Conservation (phyloP, 2,329 filamentous ascomycete genomes). For the Sporothrix variecibatus region DNA sequence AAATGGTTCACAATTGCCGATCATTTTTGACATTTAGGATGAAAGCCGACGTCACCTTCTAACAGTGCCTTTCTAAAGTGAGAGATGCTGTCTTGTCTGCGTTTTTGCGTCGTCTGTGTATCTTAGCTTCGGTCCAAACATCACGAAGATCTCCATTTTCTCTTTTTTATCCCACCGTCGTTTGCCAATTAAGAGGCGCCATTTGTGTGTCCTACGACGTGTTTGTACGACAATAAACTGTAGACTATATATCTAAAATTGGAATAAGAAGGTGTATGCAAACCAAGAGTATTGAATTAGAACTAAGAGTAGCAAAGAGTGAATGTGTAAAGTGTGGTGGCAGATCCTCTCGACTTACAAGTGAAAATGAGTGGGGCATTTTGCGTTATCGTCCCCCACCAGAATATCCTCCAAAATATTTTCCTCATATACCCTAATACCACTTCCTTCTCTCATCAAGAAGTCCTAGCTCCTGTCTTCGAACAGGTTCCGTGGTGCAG, state of each 20-base stretch:
- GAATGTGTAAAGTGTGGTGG: not conserved
- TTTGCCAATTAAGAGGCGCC: not conserved
- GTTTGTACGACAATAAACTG: not conserved
- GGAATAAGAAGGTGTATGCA: not conserved
- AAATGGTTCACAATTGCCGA: not conserved
- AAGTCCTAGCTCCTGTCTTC: constrained; percentile 29
- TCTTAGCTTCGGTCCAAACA: not conserved
- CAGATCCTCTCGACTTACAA: not conserved
- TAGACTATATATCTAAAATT: not conserved
- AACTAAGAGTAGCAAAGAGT: not conserved
- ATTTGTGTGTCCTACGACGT: not conserved
- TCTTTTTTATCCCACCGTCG: not conserved
- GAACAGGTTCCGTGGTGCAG: constrained; percentile 33
- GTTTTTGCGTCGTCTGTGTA: not conserved
- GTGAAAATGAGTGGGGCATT: not conserved
- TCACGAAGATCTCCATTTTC: not conserved
- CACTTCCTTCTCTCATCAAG: not conserved
- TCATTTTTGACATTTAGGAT: not conserved
- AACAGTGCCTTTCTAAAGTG: not conserved
- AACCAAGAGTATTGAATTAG: not conserved
- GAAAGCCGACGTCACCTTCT: not conserved
- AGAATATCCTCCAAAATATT: too few relatives aligned
- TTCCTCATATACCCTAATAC: not conserved
- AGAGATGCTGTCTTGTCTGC: not conserved
- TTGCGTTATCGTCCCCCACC: not conserved